Conservation (phyloP, 2,329 filamentous ascomycete species). For the Cladophialophora chaetospira region DNA sequence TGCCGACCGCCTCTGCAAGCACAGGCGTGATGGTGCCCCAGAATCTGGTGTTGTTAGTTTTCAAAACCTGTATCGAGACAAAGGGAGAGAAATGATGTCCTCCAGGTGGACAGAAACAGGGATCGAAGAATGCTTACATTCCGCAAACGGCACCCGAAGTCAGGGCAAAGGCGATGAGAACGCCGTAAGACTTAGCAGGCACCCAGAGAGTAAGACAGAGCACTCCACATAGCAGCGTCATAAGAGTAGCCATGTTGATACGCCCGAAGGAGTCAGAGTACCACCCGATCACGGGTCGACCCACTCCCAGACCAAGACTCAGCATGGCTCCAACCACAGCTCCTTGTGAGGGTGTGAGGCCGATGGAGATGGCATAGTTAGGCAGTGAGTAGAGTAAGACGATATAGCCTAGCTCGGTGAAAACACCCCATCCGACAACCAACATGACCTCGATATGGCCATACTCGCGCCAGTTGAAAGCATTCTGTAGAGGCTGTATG, state of each 20-base stretch:
- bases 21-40: conserved; percentile 21
- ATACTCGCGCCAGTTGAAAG: conserved; percentile 31
- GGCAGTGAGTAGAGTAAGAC: conserved; percentile 49
- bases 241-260: conserved; percentile 43
- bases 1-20: conserved; percentile 26
- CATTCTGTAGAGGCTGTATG: conserved; percentile 29
- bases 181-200: conserved; percentile 45
- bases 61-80: background rate
- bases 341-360: conserved; percentile 43
- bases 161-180: conserved; percentile 48
- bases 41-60: background rate
- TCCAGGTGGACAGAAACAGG: background rate
- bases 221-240: conserved; percentile 45
- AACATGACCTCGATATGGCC: conserved; percentile 30
- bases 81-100: background rate
- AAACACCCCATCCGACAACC: conserved; percentile 43
- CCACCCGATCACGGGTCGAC: conserved; percentile 49
- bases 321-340: conserved; percentile 46
- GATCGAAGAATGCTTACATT: conserved; percentile 40
- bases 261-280: conserved; percentile 49
- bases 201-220: conserved; percentile 50
- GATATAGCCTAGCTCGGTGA: conserved; percentile 52
- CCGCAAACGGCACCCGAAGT: conserved; percentile 49
- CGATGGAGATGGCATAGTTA: conserved; percentile 49
- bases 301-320: conserved; percentile 51